Base-by-base conservation (phyloP, 345 rosid genomes). In the Eucalyptus microcorys region DNA sequence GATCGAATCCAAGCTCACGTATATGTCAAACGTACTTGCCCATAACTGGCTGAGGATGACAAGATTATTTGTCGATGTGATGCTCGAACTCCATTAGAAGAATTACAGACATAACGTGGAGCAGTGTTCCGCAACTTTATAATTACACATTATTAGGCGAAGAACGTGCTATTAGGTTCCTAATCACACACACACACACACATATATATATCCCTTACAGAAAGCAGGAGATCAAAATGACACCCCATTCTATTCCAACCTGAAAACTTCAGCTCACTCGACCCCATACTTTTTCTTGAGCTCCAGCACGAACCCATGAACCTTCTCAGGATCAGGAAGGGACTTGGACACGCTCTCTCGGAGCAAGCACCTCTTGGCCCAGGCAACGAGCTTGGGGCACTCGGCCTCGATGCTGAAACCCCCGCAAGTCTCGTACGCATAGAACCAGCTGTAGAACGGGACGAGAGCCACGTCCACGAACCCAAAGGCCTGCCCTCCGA, bases 361-460 rank as follows among this genome's bases (percentile, higher is more conserved):
- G 37, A 87, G 71, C 85, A 87, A 26, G 86, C 92, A 91, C 89
- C 88, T 71, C 66, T 87, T 85, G 17, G 87, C 89, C 89, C 90
- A 90, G 27, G 86, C 42, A 26, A 66, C 68, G 86, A 90, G 87
- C 80, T 85, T 90, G 42, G 92, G 90, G 81, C 89, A 89, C 80
- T 76, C 88, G 40, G 88, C 86, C 79, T 91, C 92, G 19, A 87
- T 71, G 81, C 89, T 89, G 88, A 91, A 87, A 32, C 76, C 57
- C 50, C 86, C 90, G 14, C 45, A 84, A 10, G 22, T 87, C 89
- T 91, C 88, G 49, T 84, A 89, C 32, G 89, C 27, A 30, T 66
- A 30, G 88, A 89, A 91, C 90, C 92, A 91, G 68, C 80, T 32
- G 53, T 89, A 89, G 89, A 43, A 89, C 16, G 92, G 89, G 79